These are phyloP conservation scores for Cladorrhinum sp. DNA, from an alignment of 2,329 filamentous ascomycete genomes.

Conservation along the genomic window DNA sequence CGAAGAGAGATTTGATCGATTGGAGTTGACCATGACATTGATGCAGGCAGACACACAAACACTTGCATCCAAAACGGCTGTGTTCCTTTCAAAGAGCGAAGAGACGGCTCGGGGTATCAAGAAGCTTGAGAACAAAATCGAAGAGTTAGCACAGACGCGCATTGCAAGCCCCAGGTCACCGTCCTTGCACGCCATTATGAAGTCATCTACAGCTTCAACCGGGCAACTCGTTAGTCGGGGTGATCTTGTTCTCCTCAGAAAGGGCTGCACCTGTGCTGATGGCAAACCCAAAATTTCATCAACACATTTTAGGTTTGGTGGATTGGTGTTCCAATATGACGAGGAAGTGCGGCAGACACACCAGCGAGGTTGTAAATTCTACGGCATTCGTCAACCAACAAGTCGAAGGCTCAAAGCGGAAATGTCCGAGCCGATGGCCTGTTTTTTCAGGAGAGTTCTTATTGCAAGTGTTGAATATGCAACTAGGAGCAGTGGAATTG, in stretches of 20 bases:
- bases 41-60: neutral
- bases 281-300: slow-evolving; percentile 2
- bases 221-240: neutral
- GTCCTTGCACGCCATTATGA: neutral
- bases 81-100: no score
- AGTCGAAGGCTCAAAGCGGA: neutral
- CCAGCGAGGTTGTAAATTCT: neutral
- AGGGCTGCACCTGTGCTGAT: neutral
- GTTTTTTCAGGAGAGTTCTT: neutral
- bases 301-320: neutral
- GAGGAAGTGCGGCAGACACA: neutral
- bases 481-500: neutral
- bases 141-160: no score
- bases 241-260: neutral
- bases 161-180: no score
- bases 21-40: neutral
- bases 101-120: no score
- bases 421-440: neutral
- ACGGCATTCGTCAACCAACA: neutral
- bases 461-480: neutral
- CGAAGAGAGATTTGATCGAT: neutral
- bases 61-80: no score
- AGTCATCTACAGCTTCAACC: neutral
- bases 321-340: neutral
- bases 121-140: no score